Base-by-base conservation (phyloP, 352 stramenopile genomes). In the Pythium insidiosum region DNA sequence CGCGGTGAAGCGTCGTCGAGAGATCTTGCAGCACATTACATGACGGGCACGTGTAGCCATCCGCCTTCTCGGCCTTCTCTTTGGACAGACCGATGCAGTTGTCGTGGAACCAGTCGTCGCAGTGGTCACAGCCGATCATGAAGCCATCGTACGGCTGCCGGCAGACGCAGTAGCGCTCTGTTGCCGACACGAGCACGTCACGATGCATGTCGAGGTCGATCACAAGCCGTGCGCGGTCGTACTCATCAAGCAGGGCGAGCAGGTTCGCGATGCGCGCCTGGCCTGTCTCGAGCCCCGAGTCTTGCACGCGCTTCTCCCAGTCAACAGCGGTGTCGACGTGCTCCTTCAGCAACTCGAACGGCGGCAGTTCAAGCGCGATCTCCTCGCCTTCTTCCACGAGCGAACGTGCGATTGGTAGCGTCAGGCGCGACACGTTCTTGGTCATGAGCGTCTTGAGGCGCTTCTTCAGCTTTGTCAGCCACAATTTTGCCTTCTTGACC, bases 21-120 rank as follows among this genome's bases (percentile, higher is more conserved):
- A 97, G 84, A 12, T 95, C 74, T 47, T 89, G 72, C n/a, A 96
- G 68, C 41, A 95, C 85, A n/a, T 62, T 87, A 56, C 94, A 98
- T 16, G 88, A 94, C 22, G 96, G 75, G 52, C 94, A 98, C 0
- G 91, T 91, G 61, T 97, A 98, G 41, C 97, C 93, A 34, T 97
- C 92, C n/a, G 95, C 82, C 41, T 97, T 97, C 49, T 97, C 89
- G 0, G 84, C 92, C 54, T 97, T 95, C 26, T 96, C 85, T 56
- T 95, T 93, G 1, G 80, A 92, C 68, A 95, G 86, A 5, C 81
- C 81, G 53, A 95, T 92, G 37, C 83, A 95, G 30, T 82, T 86
- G 52, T 93, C 83, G 41, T 95, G 83, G 42, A 93, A 95, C 83
- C 83, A 95, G 39, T 95, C 81, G 38, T 95, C 81, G 46, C 83